Base-by-base conservation (phyloP, 192 early-diverging fungal genomes). In the Geosiphon pyriformis region DNA sequence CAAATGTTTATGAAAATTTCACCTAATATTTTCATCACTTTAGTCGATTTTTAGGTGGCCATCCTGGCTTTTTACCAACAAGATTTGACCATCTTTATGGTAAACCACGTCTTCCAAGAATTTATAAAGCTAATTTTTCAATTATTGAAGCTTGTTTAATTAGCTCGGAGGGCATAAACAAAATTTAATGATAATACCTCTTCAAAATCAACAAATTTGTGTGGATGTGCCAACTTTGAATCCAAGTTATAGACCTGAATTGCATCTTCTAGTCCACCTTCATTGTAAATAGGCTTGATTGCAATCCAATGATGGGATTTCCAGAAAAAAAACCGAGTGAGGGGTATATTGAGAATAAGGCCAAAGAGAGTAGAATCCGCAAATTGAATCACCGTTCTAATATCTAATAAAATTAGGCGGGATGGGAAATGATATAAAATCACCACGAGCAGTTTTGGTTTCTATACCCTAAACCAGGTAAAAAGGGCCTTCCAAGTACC, bases 221-320 rank as follows among this genome's bases (percentile, higher is more conserved):
- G 1, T n/a, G 64, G 52, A 6, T 0, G 34, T 10, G 27, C 7
- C 15, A 66, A 35, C 18, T 55, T 66, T 7, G 64, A 66, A 53
- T 66, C 64, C 26, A 66, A 29, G 18, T 66, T 66, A 22, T 66
- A 66, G 27, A 66, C 2, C 0, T 18, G 27, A 34, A 15, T 3
- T 23, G 17, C 17, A 20, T 66, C 32, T 17, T 32, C 50, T 2
- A 12, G 22, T 23, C 37, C 11, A 26, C 49, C 32, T 35, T 59
- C 12, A 20, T 3, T 23, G 47, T 27, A 35, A 35, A 54, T 35
- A 18, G 63, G 63, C 23, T 66, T 66, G 37, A 66, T 54, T 7
- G 64, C 64, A 37, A 66, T 66, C 64, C 64, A 66, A 27, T 66
- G 64, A 55, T 53, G 10, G 18, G 34, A 55, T 27, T 10, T 62